Base-by-base conservation (phyloP, 83 land plant species). In the Larix sibirica region DNA sequence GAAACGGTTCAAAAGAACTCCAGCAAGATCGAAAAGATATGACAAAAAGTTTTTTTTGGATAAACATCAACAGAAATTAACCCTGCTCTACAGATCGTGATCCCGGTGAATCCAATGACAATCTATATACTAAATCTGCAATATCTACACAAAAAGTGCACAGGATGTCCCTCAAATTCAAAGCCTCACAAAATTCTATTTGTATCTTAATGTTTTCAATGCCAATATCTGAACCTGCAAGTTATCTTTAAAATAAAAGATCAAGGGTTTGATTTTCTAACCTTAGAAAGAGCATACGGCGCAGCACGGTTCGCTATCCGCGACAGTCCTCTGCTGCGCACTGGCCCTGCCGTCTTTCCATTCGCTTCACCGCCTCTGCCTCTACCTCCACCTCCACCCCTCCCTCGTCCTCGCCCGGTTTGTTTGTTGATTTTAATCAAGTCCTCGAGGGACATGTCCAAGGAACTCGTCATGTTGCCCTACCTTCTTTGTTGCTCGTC, bases 371-470 rank as follows among this genome's bases (percentile, higher is more conserved):
- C 26, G 1, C 24, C 68, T 23, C 77, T 84, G 7, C 65, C 28
- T 20, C 87, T 59, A 26, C 17, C 70, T 23, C 77, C 88, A 3
- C 24, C 60, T 47, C 76, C 54, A 21, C 83, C 71, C 42, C 84
- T 50, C 71, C 84, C 90, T 54, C 83, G 59, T 47, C 81, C 87
- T 40, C 87, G 81, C 18, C 87, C 82, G 64, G 91, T 74, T 56
- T 86, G 83, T 80, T 93, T 93, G 93, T 91, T 95, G 87, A 23
- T 86, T 83, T 95, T 95, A 80, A 95, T 95, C 82, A 95, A 79
- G 33, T 95, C 96, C 83, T 95, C 97, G 6, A 95, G 90, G 23
- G 94, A 85, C 94, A 95, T 91, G 82, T 93, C 96, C 73, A 95
- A 66, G 28, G 90, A 81, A 67, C 84, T 87, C 74, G 94, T 66